Evolutionary conservation across 345 rosid species (phyloP), one percentile per base, ranked within the genome.

Genomic region (Lepidium didymum): DNA sequence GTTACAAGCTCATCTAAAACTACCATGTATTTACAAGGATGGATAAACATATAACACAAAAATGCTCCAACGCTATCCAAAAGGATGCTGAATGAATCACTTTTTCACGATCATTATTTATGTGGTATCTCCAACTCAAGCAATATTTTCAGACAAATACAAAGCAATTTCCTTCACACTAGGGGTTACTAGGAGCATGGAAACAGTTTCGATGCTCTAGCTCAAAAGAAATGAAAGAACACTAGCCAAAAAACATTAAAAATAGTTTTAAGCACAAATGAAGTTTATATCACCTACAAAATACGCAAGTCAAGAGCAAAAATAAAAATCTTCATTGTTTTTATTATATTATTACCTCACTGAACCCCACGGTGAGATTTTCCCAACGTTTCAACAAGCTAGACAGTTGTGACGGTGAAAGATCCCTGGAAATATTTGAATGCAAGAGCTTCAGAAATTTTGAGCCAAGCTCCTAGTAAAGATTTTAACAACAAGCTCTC

Each of bases 331-430:
- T 53, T 50, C 10, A 67, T 18, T 44, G 14, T 53, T 25, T 11
- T 67, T 10, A 45, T 36, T 15, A 10, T 55, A 33, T 46, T 44
- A 46, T 37, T 85, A 91, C 98, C 97, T 91, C 84, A 62, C 71
- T 59, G 51, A 74, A 56, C 58, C 77, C 85, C 0, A 60, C 58
- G 1, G 89, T 77, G 57, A 80, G 81, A 46, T 56, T 80, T 77
- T 86, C 89, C 97, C 96, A 94, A 52, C 69, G 78, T 75, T 80
- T 81, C 34, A 91, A 77, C 83, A 94, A 64, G 69, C 74, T 64
- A 46, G 38, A 43, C 52, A 91, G 78, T 69, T 79, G 80, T 34
- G 56, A 40, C 29, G 79, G 81, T 43, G 97, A 78, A 79, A 91
- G 85, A 77, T 81, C 95, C 95, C 97, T 90, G 79, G 76, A 68